Percentiles rank a stretch among this genome's conserved stretches.
These are phyloP conservation scores for Sicyos baderoa DNA, from an alignment of 306 rosid genomes.

Conservation along the genomic window DNA sequence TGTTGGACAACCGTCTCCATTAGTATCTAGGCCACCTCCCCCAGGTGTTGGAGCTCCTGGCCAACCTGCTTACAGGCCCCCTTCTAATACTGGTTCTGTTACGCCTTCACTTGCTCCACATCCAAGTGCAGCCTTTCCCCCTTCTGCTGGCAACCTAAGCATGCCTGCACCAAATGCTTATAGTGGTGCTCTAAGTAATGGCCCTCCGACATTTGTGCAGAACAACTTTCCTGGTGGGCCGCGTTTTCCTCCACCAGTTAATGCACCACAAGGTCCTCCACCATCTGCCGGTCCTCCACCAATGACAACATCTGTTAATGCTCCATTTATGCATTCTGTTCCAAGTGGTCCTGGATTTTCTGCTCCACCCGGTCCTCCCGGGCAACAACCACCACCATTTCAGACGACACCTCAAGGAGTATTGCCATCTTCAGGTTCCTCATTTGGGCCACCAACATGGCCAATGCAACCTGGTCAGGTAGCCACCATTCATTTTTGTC, in stretches of 20 bases:
- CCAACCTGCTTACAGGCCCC: conserved; percentile 38
- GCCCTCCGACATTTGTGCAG: conserved; percentile 53
- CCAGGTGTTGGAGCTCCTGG: conserved; percentile 29
- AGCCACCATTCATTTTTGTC: background rate
- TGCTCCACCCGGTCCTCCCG: conserved; percentile 43
- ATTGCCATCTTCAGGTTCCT: conserved; percentile 45
- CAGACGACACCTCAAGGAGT: conserved; percentile 43
- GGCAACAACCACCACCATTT: conserved; percentile 56
- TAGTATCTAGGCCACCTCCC: conserved; percentile 49
- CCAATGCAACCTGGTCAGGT: conserved; percentile 74
- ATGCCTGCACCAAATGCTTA: conserved; percentile 33
- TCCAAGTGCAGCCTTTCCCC: conserved; percentile 40
- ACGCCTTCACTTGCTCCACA: conserved; percentile 38
- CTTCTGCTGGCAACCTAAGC: conserved; percentile 29
- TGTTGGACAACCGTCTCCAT: conserved; percentile 34
- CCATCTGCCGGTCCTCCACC: conserved; percentile 27
- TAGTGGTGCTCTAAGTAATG: conserved; percentile 57
- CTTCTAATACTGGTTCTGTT: conserved; percentile 37
- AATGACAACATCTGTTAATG: conserved; percentile 24
- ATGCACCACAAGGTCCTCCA: conserved; percentile 28
- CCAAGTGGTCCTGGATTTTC: conserved; percentile 21
- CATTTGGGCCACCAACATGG: conserved; percentile 66
- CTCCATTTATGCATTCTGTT: conserved; percentile 32
- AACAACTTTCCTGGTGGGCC: conserved; percentile 48
- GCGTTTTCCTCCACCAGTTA: conserved; percentile 45